These are phyloP conservation scores for Aspergillus ochraceoroseus DNA, from an alignment of 2,329 filamentous ascomycete genomes.

Conservation along the genomic window DNA sequence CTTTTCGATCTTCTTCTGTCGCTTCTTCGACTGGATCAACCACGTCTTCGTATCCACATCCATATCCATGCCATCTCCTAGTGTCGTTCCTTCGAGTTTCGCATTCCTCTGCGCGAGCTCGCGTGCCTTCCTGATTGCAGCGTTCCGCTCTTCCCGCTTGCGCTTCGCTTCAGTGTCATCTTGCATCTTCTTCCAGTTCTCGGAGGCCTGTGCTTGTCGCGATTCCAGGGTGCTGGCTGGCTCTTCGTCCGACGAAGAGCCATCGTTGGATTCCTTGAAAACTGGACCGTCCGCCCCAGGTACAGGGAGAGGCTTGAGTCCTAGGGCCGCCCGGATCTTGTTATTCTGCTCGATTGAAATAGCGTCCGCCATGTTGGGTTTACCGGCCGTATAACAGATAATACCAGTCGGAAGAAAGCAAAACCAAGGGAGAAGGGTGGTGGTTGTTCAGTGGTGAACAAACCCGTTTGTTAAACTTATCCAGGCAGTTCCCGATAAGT, in stretches of 20 bases:
- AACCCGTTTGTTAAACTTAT: no score
- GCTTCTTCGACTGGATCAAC: constrained; percentile 85
- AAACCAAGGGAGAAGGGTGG: not conserved
- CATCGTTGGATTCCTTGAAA: constrained; percentile 53
- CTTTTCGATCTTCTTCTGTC: constrained; percentile 81
- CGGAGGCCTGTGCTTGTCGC: constrained; percentile 41
- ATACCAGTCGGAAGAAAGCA: not conserved
- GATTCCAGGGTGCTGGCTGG: constrained; percentile 77
- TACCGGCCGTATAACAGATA: no score
- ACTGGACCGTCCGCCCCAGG: constrained; percentile 60
- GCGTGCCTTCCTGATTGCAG: constrained; percentile 78
- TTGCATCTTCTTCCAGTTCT: constrained; percentile 54
- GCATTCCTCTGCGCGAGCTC: constrained; percentile 73
- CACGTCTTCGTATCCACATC: constrained; percentile 77
- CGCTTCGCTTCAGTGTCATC: constrained; percentile 68
- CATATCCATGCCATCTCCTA: constrained; percentile 67
- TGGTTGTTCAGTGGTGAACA: no score
- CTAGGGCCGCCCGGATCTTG: constrained; percentile 80
- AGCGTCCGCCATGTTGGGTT: constrained; percentile 47
- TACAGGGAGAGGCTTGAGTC: constrained; percentile 82
- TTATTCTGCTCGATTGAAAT: constrained; percentile 90
- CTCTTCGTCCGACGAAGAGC: constrained; percentile 58
- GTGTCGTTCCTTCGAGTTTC: constrained; percentile 72
- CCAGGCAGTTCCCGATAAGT: no score
- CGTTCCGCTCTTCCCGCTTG: constrained; percentile 73